phyloP scores from a whole-genome alignment of 805 yeast genomes.

The Starmerella sirachaensis region DNA sequence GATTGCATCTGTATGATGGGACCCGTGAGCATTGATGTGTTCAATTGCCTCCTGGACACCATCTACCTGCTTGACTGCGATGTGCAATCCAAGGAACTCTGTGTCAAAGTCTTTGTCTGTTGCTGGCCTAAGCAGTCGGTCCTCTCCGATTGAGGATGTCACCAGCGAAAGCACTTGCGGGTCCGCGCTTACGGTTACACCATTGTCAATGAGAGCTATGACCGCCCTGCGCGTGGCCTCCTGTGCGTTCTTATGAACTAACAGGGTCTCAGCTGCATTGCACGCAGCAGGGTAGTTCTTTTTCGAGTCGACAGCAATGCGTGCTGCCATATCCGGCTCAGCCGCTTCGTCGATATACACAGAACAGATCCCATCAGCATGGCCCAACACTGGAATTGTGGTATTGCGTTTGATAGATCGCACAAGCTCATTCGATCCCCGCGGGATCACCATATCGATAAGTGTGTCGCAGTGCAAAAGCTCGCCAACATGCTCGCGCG shows the following conservation, averaged over 20 bases:
- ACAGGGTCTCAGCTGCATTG: conserved; percentile 83
- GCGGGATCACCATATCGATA: conserved; percentile 90
- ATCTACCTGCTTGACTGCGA: conserved; percentile 57
- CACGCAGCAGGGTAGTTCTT: conserved; percentile 99
- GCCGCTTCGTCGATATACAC: conserved; percentile 70
- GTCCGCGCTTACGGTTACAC: conserved; percentile 59
- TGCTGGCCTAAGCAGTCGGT: conserved; percentile 24
- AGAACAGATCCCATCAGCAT: conserved; percentile 96
- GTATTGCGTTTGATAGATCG: conserved; percentile 74
- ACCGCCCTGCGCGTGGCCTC: conserved; percentile 26
- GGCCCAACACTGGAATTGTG: conserved; percentile 94
- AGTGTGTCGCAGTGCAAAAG: conserved; percentile 73
- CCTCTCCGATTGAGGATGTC: conserved; percentile 9
- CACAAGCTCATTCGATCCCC: conserved; percentile 93
- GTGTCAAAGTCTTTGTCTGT: conserved; percentile 62
- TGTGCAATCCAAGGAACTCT: conserved; percentile 73
- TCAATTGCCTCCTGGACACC: conserved; percentile 59
- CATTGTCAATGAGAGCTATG: conserved; percentile 40
- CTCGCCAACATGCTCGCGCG: conserved; percentile 82
- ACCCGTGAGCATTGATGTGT: conserved; percentile 84
- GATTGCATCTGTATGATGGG: conserved; percentile 92
- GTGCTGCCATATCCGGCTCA: conserved; percentile 62
- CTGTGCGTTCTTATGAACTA: conserved; percentile 41
- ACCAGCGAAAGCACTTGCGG: conserved; percentile 18
- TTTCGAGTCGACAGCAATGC: conserved; percentile 72